Conservation (phyloP, 2,329 filamentous ascomycete species). For the Colletotrichum lupini region DNA sequence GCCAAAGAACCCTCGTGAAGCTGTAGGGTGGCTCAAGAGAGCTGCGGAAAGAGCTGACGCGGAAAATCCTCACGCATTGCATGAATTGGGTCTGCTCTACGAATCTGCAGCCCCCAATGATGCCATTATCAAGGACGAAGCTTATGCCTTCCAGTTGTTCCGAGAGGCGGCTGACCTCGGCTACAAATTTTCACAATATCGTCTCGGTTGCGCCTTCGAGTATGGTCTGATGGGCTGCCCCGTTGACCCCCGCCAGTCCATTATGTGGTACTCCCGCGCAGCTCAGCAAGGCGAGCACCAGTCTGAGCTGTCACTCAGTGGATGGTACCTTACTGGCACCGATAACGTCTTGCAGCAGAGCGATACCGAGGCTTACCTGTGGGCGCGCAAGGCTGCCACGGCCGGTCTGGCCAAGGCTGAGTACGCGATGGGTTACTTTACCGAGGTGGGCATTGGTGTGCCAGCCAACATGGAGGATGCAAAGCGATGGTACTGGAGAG, state of each 20-base stretch:
- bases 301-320: slow-evolving; percentile 83
- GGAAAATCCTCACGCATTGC: slow-evolving; percentile 94
- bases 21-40: slow-evolving; percentile 90
- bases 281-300: slow-evolving; percentile 96
- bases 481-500: slow-evolving; percentile 97
- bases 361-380: slow-evolving; percentile 96
- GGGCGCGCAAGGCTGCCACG: slow-evolving; percentile 92
- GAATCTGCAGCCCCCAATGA: slow-evolving; percentile 75
- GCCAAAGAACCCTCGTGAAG: slow-evolving; percentile 82
- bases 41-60: slow-evolving; percentile 88
- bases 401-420: slow-evolving; percentile 92
- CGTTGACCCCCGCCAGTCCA: slow-evolving; percentile 85
- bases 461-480: slow-evolving; percentile 90
- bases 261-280: slow-evolving; percentile 93
- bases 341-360: slow-evolving; percentile 90
- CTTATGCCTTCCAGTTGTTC: slow-evolving; percentile 85
- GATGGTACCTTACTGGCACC: slow-evolving; percentile 95
- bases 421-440: slow-evolving; percentile 98
- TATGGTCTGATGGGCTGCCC: slow-evolving; percentile 86
- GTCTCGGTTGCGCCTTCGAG: slow-evolving; percentile 88
- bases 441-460: slow-evolving; percentile 92
- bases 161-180: slow-evolving; percentile 86
- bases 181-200: slow-evolving; percentile 95
- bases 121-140: slow-evolving; percentile 82
- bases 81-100: slow-evolving; percentile 81